Base-by-base conservation (phyloP, 176 grass and related monocot genomes). In the Elymus sibiricus region DNA sequence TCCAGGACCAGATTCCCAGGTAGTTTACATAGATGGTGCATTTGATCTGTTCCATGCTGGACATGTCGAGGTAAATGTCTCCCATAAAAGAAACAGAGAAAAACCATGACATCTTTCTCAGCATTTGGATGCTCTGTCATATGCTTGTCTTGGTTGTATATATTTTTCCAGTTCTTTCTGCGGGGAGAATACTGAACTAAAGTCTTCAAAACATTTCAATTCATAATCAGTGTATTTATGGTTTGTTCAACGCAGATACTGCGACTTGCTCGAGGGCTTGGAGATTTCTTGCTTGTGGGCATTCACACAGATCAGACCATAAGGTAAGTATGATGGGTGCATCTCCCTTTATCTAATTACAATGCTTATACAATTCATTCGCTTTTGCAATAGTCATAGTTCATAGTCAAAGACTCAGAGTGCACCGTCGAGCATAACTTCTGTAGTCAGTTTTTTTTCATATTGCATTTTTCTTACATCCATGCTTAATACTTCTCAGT, bases 31-130 rank as follows among this genome's bases (percentile, higher is more conserved):
- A 46, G 97, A 99, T 59, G 97, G 94, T 60, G 97, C 94, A 39
- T 99, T 96, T 87, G 94, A 99, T 94, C 89, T 96, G 43, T 93
- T 99, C 44, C 97, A 99, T 90, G 94, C 97, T 82, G 97, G 97
- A 70, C 90, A 99, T 88, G 97, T 99, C 39, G 97, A 99, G 97
- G 94, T 99, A 89, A 86, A 80, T 68, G 35, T 29, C 31, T 72
- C 31, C 78, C 74, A 4, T 25, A 6, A 25, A 64, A 72, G 21
- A 60, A 42, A 19, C 9, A 58, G 74, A 78, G 14, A 37, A 26
- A 76, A 86, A 83, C 49, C 21, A 25, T 5, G 11, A 1, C 17
- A 53, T 69, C 37, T 39, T 47, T 60, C 3, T 77, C 11, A 25
- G 19, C 86, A 80, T 79, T 53, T 21, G 4, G 26, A 35, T 12